These are phyloP conservation scores for Yamadazyma sp. DNA, from an alignment of 1,139 yeast genomes.

Conservation along the genomic window DNA sequence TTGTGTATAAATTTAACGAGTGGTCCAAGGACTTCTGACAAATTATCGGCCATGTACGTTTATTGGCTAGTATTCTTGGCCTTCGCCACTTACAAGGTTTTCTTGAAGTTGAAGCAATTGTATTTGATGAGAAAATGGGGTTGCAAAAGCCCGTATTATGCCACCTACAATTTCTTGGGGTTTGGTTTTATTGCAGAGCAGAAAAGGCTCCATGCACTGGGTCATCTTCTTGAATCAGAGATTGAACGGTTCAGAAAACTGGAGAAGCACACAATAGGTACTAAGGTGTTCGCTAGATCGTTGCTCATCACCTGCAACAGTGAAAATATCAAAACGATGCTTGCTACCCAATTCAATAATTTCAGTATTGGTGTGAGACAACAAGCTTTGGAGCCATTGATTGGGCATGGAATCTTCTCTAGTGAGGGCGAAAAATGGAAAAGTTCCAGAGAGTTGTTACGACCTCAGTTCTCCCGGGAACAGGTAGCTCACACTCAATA, in stretches of 20 bases:
- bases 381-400: conserved; percentile 38
- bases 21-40: too few relatives aligned
- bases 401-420: conserved; percentile 62
- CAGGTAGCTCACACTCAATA: conserved; percentile 50
- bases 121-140: conserved; percentile 13
- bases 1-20: too few relatives aligned
- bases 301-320: conserved; percentile 25
- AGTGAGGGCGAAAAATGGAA: conserved; percentile 59
- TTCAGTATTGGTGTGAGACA: conserved; percentile 51
- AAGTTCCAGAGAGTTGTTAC: conserved; percentile 53
- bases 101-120: neutral
- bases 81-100: neutral
- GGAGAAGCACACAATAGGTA: conserved; percentile 9
- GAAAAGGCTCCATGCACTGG: conserved; percentile 8
- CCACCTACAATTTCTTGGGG: conserved; percentile 9
- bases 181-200: conserved; percentile 7
- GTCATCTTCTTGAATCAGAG: conserved; percentile 11
- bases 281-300: conserved; percentile 2
- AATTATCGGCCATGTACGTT: too few relatives aligned
- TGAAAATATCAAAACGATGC: conserved; percentile 36
- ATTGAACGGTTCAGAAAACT: conserved; percentile 4
- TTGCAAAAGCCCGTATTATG: conserved; percentile 9
- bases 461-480: conserved; percentile 59
- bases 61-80: neutral
- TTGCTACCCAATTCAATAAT: conserved; percentile 50